Evolutionary conservation across 306 rosid species (phyloP).

Genomic region (Heteromeles arbutifolia): DNA sequence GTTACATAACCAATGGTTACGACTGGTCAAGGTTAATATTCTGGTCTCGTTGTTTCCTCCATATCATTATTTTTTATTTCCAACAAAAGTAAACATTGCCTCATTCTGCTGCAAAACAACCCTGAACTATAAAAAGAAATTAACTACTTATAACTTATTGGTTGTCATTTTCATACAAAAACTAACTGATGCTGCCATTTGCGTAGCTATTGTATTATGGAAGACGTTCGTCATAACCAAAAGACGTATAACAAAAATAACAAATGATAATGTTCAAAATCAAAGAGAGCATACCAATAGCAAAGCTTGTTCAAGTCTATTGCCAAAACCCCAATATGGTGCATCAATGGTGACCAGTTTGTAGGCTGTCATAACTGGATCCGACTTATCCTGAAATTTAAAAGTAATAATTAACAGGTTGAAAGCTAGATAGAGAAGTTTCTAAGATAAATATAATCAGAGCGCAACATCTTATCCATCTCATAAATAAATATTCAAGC

Average conservation of each 20-base stretch:
- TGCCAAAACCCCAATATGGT: conserved; percentile 49
- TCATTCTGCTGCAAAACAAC: not conserved
- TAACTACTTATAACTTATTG: not conserved
- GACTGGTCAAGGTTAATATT: no score
- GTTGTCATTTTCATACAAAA: not conserved
- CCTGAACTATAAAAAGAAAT: not conserved
- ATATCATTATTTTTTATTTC: not conserved
- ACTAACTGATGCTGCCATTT: not conserved
- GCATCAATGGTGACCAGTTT: conserved; percentile 44
- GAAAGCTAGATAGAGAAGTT: no score
- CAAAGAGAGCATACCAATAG: conserved; percentile 23
- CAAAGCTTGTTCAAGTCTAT: conserved; percentile 36
- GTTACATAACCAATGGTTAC: no score
- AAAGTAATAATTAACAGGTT: not conserved
- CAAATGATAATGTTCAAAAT: not conserved
- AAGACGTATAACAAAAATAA: not conserved
- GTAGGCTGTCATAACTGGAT: conserved; percentile 48
- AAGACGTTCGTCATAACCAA: not conserved
- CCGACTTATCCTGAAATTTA: conserved; percentile 17
- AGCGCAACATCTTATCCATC: no score
- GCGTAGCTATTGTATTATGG: not conserved
- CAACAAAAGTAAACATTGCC: not conserved
- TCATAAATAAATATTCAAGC: no score
- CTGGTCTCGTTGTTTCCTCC: not conserved
- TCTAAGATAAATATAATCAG: no score